phyloP scores from a whole-genome alignment of 768 basidiomycete genomes.

The Tremella mesenterica region DNA sequence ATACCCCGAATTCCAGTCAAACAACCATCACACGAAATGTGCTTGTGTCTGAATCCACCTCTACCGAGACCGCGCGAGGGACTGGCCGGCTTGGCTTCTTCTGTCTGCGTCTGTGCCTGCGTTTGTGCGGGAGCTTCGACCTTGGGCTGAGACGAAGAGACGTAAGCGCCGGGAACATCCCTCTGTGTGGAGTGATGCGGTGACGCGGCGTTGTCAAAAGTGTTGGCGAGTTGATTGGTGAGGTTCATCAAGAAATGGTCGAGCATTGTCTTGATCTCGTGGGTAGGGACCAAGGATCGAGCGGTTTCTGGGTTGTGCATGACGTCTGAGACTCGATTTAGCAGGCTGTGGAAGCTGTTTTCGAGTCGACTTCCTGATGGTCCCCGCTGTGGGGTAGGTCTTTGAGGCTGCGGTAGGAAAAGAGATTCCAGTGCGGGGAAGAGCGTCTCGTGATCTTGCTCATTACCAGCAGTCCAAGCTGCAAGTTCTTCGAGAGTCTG shows the following conservation, averaged over 20 bases:
- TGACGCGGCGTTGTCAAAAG: constrained; percentile 25
- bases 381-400: not conserved
- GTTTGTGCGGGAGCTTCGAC: constrained; percentile 2
- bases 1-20: constrained; percentile 33
- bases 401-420: constrained; percentile 7
- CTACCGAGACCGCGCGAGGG: constrained; percentile 16
- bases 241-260: constrained; percentile 39
- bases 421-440: constrained; percentile 35
- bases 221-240: constrained; percentile 34
- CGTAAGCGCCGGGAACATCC: constrained; percentile 39
- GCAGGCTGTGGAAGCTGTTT: constrained; percentile 15
- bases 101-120: constrained; percentile 12
- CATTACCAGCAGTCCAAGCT: constrained; percentile 29
- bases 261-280: constrained; percentile 38
- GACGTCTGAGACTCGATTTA: constrained; percentile 23
- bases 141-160: constrained; percentile 7
- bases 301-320: constrained; percentile 13
- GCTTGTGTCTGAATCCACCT: constrained; percentile 32
- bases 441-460: constrained; percentile 14
- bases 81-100: constrained; percentile 6
- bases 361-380: constrained; percentile 2
- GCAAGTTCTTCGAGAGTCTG: constrained; percentile 32
- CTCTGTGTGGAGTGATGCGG: constrained; percentile 5
- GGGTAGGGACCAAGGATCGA: constrained; percentile 18
- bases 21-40: constrained; percentile 32